Base-by-base conservation (phyloP, 768 basidiomycete species). In the Leccinum aurantiacum region DNA sequence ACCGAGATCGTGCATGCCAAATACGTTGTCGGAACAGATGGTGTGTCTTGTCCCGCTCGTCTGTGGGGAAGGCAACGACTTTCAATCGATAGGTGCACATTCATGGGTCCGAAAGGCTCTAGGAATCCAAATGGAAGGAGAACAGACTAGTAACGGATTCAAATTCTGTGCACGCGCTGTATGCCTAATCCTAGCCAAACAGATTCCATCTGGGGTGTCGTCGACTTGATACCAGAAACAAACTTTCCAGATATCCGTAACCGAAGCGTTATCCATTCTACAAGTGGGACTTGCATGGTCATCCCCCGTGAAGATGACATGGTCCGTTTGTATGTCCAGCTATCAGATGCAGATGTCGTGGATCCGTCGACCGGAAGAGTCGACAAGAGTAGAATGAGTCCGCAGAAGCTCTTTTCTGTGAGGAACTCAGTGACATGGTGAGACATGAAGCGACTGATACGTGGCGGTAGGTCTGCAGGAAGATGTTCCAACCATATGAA, bases 341-440 rank as follows among this genome's bases (percentile, higher is more conserved):
- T 53, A 15, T 37, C 52, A 4, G 52, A 53, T 15, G 13, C 19
- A 35, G 33, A 53, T 24, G 33, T 53, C 4, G 29, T 53, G 2
- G 33, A 53, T 37, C 52, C 52, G 52, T 37, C 33, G 22, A 53
- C 52, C 13, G 52, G 52, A 37, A 53, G 52, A 53, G 22, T 53
- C 13, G 52, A 53, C 35, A 53, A 53, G 33, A 37, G 52, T 35
- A 53, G 35, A 14, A 37, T 53, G 29, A 37, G n/a, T 13, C 33
- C 33, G 3, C 52, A 22, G 13, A n/a, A 53, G 14, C 31, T 53
- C 13, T 22, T 53, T 53, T 53, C 33, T 19, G 52, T 53, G 35
- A 37, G 52, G 2, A 24, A 24, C 7, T 14, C 17, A 37, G 10
- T n/a, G 6, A 53, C 27, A 8, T 53, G 4, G 11, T 6, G 13